phyloP scores from a whole-genome alignment of 2,329 filamentous ascomycete genomes.

The Parascedosporium putredinis region DNA sequence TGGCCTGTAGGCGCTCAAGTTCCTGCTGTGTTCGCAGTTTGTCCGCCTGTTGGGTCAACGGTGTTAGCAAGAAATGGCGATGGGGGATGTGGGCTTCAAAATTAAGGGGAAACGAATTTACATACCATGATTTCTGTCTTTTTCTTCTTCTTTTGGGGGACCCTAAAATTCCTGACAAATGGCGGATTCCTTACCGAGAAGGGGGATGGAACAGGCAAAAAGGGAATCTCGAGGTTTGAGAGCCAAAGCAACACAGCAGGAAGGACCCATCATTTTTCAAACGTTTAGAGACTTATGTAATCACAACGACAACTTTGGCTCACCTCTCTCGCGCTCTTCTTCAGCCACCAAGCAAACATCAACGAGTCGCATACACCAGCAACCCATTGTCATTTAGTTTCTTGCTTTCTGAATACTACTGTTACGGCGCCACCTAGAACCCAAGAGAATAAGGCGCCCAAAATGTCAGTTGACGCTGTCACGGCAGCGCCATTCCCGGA shows the following conservation, averaged over 20 bases:
- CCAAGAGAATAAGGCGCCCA: not conserved
- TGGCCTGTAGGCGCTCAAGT: slow-evolving; percentile 90
- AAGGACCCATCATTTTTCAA: no score
- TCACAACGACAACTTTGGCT: not conserved
- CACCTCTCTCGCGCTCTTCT: not conserved
- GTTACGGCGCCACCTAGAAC: no score
- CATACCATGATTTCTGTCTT: not conserved
- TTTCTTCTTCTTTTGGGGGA: not conserved
- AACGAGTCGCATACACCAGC: no score
- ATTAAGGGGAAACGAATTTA: no score
- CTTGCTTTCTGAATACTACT: no score
- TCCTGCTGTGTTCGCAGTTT: slow-evolving; percentile 97
- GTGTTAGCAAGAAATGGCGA: not conserved
- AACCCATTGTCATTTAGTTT: not conserved
- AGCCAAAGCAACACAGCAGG: no score
- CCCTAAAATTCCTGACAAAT: no score
- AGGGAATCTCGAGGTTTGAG: no score
- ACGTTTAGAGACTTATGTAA: not conserved
- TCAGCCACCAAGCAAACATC: no score
- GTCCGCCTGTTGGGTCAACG: slow-evolving; percentile 55
- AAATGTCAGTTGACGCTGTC: not conserved
- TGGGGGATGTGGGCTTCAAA: no score
- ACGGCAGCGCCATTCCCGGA: not conserved
- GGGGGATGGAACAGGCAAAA: no score
- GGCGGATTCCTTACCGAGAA: no score